These are phyloP conservation scores for Carex scoparia DNA, from an alignment of 176 grass and related monocot genomes.

Conservation along the genomic window DNA sequence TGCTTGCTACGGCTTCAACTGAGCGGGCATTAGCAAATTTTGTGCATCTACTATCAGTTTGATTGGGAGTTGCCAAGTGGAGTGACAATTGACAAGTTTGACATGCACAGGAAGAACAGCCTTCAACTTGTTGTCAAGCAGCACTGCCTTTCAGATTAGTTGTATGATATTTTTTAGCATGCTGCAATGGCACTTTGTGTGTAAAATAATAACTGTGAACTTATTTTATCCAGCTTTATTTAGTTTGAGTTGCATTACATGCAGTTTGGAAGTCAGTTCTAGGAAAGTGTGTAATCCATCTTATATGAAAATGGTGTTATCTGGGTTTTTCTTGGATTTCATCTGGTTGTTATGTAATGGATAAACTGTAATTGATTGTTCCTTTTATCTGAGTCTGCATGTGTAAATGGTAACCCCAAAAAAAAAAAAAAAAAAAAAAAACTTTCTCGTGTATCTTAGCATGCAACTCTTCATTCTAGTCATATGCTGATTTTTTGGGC, in stretches of 20 bases:
- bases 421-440: no score
- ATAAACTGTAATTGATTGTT: background rate
- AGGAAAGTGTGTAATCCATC: background rate
- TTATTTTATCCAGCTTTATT: no score
- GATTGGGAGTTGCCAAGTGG: constrained; percentile 48
- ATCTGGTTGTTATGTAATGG: background rate
- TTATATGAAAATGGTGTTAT: background rate
- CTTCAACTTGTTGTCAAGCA: background rate
- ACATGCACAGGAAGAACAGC: constrained; percentile 19
- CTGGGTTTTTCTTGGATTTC: background rate
- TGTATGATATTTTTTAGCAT: background rate
- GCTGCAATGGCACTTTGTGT: background rate
- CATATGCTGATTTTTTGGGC: no score
- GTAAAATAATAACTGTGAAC: no score
- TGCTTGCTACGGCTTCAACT: constrained; percentile 30
- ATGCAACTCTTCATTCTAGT: no score
- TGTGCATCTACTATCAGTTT: constrained; percentile 24
- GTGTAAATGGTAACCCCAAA: no score
- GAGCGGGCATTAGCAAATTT: constrained; percentile 41
- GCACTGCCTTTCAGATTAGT: background rate
- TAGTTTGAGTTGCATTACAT: no score
- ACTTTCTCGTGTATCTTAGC: no score
- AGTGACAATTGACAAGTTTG: constrained; percentile 17
- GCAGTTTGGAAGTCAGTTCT: no score
- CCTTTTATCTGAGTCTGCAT: no score